Percentiles rank a stretch among this genome's conserved stretches.
phyloP scores from a whole-genome alignment of 352 stramenopile species.

The Pythium insidiosum region DNA sequence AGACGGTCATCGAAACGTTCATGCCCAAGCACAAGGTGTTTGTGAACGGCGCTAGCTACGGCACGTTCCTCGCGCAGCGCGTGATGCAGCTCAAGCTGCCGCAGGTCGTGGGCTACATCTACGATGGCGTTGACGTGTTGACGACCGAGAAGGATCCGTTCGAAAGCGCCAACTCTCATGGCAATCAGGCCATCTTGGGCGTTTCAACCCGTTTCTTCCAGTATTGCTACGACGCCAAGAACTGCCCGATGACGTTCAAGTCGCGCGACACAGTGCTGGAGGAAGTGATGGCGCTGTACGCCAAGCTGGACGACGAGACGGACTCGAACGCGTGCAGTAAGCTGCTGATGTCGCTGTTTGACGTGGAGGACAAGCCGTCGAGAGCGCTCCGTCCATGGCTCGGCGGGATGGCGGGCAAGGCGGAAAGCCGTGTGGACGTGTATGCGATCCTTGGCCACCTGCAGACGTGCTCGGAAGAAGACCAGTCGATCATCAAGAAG shows the following conservation, averaged over 20 bases:
- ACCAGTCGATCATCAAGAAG: neutral
- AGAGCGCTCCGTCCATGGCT: neutral
- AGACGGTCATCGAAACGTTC: constrained; percentile 14
- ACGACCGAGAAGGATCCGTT: neutral
- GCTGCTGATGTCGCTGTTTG: neutral
- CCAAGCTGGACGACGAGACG: constrained; percentile 9
- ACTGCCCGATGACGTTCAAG: constrained; percentile 8
- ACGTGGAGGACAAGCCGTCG: constrained; percentile 1
- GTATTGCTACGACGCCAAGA: constrained; percentile 9
- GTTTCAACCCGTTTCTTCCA: constrained; percentile 6
- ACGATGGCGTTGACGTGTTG: constrained; percentile 15
- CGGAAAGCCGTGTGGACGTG: neutral
- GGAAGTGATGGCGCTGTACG: constrained; percentile 5
- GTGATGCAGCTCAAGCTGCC: constrained; percentile 15
- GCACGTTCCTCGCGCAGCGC: constrained; percentile 19
- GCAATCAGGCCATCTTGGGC: constrained; percentile 5
- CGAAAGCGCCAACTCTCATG: constrained; percentile 7
- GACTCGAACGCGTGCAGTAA: constrained; percentile 8
- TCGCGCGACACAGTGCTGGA: constrained; percentile 8
- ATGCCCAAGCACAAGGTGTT: constrained; percentile 11
- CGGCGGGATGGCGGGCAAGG: no score
- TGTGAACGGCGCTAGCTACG: constrained; percentile 19
- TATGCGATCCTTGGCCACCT: neutral
- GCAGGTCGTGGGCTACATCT: constrained; percentile 19
- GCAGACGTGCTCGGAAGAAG: neutral